Percentiles rank a stretch among this genome's conserved stretches.
phyloP scores from a whole-genome alignment of 768 basidiomycete species.

The Pleurotus platypus region DNA sequence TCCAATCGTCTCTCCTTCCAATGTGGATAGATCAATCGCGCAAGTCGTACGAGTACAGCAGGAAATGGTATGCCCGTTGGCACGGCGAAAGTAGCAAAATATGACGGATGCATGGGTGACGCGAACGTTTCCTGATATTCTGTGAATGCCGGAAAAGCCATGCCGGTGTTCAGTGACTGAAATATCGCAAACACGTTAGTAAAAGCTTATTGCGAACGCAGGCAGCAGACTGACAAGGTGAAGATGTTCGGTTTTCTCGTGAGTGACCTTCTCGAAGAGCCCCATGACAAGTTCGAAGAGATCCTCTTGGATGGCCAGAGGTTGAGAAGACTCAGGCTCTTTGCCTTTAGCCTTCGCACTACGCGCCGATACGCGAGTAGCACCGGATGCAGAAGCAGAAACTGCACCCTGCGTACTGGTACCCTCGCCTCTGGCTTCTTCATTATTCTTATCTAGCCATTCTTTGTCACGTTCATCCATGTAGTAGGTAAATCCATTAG shows the following conservation, averaged over 20 bases:
- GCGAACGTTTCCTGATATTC: conserved; percentile 73
- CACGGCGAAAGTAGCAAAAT: conserved; percentile 65
- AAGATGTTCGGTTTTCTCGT: conserved; percentile 85
- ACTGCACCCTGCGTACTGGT: conserved; percentile 74
- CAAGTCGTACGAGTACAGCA: conserved; percentile 59
- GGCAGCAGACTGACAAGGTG: conserved; percentile 66
- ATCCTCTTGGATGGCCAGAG: conserved; percentile 77
- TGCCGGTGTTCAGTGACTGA: conserved; percentile 62
- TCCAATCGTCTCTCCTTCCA: conserved; percentile 86
- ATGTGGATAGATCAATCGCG: conserved; percentile 76
- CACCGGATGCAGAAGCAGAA: conserved; percentile 34
- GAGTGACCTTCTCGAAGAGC: conserved; percentile 85
- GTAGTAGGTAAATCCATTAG: conserved; percentile 80
- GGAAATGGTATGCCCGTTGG: conserved; percentile 71
- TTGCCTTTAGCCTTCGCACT: conserved; percentile 84
- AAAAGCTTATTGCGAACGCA: background rate
- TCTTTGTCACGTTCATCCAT: conserved; percentile 96
- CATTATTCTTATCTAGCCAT: conserved; percentile 93
- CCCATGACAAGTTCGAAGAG: conserved; percentile 97
- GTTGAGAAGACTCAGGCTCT: conserved; percentile 66
- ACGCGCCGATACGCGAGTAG: conserved; percentile 41
- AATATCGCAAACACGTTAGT: conserved; percentile 6
- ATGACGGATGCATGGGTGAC: conserved; percentile 49
- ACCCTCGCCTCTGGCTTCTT: conserved; percentile 80
- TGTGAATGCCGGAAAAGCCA: conserved; percentile 67